Base-by-base conservation (phyloP, 23 red algal genomes). In the Chondrus crispus region DNA sequence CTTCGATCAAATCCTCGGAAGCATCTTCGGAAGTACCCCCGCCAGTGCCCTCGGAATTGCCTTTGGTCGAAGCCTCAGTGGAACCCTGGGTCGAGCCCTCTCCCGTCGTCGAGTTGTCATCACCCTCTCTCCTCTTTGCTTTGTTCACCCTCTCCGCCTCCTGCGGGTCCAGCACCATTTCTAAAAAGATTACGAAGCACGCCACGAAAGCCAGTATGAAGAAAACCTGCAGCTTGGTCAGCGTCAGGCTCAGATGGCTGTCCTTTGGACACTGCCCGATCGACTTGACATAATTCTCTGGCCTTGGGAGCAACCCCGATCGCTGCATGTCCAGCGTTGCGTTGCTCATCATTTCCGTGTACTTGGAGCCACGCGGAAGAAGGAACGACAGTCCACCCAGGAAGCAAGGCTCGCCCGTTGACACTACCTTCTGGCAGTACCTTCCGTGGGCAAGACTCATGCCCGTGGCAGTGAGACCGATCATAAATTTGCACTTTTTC, bases 221-320 rank as follows among this genome's bases (percentile, higher is more conserved):
- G 41, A 88, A 88, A 13, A 88, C 41, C 40, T 35, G 39, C 66
- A 88, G 62, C 29, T 72, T 72, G 18, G 63, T 19, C 6, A 88
- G 38, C 3, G 62, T 69, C 29, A 88, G 29, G 39, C n/a, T 88
- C 12, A 66, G 37, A 29, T 71, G 41, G 29, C 46, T 38, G 14
- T 49, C 28, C 10, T 74, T 43, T 22, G 29, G 14, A 32, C 84
- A 88, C 64, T 51, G 58, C 14, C 58, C 58, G 35, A 19, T 30
- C 14, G 24, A 4, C 35, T 64, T 5, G 7, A 19, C 26, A 64
- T 64, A 64, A 30, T 64, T 32, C 35, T n/a, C 16, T 16, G 35
- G 16, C 26, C 24, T 64, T 8, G 58, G 58, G 24, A 64, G 35
- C 16, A 32, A 5, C 6, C 58, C 58, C 58, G 26, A n/a, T 16